Evolutionary conservation across 129 eudicot genomes (phyloP).

Genomic region (Chrysanthemum makinoi): DNA sequence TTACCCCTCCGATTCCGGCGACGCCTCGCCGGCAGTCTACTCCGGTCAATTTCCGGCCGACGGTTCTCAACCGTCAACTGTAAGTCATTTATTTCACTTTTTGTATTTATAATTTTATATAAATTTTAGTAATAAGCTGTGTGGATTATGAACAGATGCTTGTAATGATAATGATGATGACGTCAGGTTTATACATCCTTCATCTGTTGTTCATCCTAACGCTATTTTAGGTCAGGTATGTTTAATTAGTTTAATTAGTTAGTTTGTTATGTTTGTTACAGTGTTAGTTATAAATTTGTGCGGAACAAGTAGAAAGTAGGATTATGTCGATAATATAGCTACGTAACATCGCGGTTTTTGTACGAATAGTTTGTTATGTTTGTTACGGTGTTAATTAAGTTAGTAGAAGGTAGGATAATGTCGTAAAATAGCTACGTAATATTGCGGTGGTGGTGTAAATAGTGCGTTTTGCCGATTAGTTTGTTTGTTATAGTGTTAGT

Average conservation of each 20-base stretch:
- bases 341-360: too few relatives aligned
- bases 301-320: too few relatives aligned
- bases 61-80: conserved; percentile 40
- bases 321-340: too few relatives aligned
- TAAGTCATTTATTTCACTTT: conserved; percentile 20
- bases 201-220: conserved; percentile 80
- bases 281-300: too few relatives aligned
- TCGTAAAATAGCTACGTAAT: too few relatives aligned
- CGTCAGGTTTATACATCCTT: conserved; percentile 62
- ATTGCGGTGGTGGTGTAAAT: too few relatives aligned
- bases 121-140: not conserved
- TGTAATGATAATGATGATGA: conserved; percentile 19
- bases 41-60: conserved; percentile 35
- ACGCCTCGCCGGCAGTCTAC: conserved; percentile 31
- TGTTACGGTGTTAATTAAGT: too few relatives aligned
- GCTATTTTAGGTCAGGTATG: conserved; percentile 85
- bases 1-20: conserved; percentile 36
- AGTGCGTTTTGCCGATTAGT: too few relatives aligned
- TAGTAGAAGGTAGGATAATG: too few relatives aligned
- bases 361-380: too few relatives aligned
- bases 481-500: too few relatives aligned
- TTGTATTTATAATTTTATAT: not conserved
- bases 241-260: conserved; percentile 1
- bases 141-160: conserved; percentile 14
- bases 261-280: too few relatives aligned